Evolutionary conservation across 495 filamentous ascomycete genomes (phyloP).

Genomic region (Lasiosphaeria hispida): DNA sequence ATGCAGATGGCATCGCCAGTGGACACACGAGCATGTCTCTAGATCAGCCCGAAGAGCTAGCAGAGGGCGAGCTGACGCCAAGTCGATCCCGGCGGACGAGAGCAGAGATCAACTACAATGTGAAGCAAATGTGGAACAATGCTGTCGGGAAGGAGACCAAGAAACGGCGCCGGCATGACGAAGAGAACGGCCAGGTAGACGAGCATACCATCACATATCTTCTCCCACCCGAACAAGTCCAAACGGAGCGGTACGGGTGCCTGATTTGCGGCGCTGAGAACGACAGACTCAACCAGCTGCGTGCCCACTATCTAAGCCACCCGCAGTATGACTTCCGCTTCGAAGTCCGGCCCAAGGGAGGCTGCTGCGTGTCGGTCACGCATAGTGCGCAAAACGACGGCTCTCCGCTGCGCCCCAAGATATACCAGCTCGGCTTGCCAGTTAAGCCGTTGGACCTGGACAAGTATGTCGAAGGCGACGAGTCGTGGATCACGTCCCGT

Average conservation of each 20-base stretch:
- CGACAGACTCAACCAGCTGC: conserved; percentile 41
- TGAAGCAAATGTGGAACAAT: conserved; percentile 48
- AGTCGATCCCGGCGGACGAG: conserved; percentile 39
- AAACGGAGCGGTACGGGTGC: conserved; percentile 42
- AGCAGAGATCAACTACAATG: conserved; percentile 50
- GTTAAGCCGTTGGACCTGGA: conserved; percentile 38
- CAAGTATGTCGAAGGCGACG: conserved; percentile 40
- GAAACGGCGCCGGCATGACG: conserved; percentile 37
- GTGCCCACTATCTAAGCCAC: conserved; percentile 45
- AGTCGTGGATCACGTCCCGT: conserved; percentile 39
- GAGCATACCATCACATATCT: conserved; percentile 42
- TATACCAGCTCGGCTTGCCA: conserved; percentile 39
- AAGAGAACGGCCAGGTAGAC: conserved; percentile 28
- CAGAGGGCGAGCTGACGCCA: conserved; percentile 37
- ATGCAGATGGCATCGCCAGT: background rate
- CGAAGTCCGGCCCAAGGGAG: conserved; percentile 27
- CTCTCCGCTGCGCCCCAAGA: conserved; percentile 23
- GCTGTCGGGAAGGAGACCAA: conserved; percentile 45
- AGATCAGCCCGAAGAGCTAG: conserved; percentile 20
- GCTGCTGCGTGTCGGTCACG: conserved; percentile 23
- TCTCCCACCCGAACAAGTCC: conserved; percentile 43
- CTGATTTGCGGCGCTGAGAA: conserved; percentile 45
- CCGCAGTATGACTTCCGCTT: conserved; percentile 44
- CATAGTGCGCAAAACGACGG: conserved; percentile 6
- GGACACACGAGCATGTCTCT: conserved; percentile 1